Evolutionary conservation across 257 asterid species (phyloP).

Genomic region (Solanum megistacrolobum): DNA sequence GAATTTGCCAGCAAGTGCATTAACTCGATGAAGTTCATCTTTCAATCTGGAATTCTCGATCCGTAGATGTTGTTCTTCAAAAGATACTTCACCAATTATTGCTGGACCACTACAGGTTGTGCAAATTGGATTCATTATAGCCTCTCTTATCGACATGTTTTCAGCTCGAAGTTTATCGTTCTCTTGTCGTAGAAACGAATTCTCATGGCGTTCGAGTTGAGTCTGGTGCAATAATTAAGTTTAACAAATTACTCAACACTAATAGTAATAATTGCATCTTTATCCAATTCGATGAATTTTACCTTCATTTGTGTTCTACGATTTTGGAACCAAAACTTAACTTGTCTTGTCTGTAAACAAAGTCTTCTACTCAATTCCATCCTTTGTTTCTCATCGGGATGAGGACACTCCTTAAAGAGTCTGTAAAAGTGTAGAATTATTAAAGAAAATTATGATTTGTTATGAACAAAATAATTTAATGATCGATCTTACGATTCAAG

Average conservation of each 20-base stretch:
- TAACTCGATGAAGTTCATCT: constrained; percentile 44
- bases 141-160: constrained; percentile 44
- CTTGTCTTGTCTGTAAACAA: constrained; percentile 63
- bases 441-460: not conserved
- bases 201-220: constrained; percentile 46
- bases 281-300: not conserved
- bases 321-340: constrained; percentile 93
- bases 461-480: not conserved
- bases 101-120: constrained; percentile 46
- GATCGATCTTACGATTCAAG: constrained; percentile 54
- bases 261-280: not conserved
- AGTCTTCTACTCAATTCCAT: constrained; percentile 80
- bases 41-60: constrained; percentile 36
- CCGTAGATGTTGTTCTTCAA: constrained; percentile 43
- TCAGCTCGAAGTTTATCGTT: constrained; percentile 45
- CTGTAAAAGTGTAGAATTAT: constrained; percentile 11
- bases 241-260: not conserved
- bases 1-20: constrained; percentile 41
- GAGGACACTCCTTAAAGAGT: constrained; percentile 88
- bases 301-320: constrained; percentile 98
- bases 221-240: constrained; percentile 25
- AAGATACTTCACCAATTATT: constrained; percentile 38
- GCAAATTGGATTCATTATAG: constrained; percentile 44
- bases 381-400: constrained; percentile 93
- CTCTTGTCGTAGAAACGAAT: constrained; percentile 37